Conservation (phyloP, 495 filamentous ascomycete genomes). For the Hypoxylon fragiforme region DNA sequence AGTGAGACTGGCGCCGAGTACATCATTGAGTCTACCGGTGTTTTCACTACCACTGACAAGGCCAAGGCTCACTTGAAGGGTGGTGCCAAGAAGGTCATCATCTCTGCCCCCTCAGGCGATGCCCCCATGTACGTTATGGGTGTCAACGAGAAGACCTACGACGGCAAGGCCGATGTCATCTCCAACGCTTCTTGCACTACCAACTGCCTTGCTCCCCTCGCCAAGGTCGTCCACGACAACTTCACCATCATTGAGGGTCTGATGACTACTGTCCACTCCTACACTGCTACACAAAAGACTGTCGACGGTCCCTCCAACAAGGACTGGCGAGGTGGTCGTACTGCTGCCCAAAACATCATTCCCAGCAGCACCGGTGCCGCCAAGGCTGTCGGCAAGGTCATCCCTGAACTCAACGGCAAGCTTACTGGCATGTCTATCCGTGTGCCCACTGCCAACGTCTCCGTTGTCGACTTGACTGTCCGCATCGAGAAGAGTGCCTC, state of each 20-base stretch:
- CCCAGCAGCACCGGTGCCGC: slow-evolving; percentile 98
- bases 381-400: slow-evolving; percentile 99
- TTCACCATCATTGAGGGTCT: slow-evolving; percentile 97
- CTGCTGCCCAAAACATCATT: slow-evolving; percentile 99
- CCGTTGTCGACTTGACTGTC: slow-evolving; percentile 95
- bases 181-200: slow-evolving; percentile 99
- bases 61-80: slow-evolving; percentile 95
- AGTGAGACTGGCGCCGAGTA: slow-evolving; percentile 84
- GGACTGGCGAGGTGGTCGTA: slow-evolving; percentile 99
- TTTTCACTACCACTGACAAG: slow-evolving; percentile 98
- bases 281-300: slow-evolving; percentile 99
- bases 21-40: slow-evolving; percentile 98
- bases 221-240: slow-evolving; percentile 98
- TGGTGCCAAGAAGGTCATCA: slow-evolving; percentile 99
- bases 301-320: slow-evolving; percentile 96
- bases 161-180: slow-evolving; percentile 83
- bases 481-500: slow-evolving; percentile 85
- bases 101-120: slow-evolving; percentile 98
- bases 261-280: slow-evolving; percentile 99
- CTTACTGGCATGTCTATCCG: slow-evolving; percentile 99
- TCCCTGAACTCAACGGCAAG: slow-evolving; percentile 96
- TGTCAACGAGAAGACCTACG: slow-evolving; percentile 94
- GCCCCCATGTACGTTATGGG: slow-evolving; percentile 99
- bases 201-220: slow-evolving; percentile 98
- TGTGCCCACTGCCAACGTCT: slow-evolving; percentile 98